phyloP scores from a whole-genome alignment of 2,329 filamentous ascomycete genomes.

The Aureobasidium sp. region DNA sequence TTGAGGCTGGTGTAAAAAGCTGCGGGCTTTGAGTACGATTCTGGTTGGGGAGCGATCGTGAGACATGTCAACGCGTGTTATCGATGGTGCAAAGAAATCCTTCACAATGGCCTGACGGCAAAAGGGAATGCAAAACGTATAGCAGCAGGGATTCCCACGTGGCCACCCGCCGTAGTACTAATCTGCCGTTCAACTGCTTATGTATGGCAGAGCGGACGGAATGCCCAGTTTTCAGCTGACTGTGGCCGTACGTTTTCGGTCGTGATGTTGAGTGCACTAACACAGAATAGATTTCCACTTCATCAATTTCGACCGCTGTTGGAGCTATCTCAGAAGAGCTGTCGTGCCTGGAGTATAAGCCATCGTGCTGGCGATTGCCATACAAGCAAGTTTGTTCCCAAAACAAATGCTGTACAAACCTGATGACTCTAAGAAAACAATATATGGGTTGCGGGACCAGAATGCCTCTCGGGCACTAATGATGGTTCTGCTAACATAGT shows the following conservation, averaged over 20 bases:
- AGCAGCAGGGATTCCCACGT: conserved; percentile 2
- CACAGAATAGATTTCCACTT: too few species aligned
- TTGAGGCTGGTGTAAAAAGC: background rate
- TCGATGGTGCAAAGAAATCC: too few species aligned
- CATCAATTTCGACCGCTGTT: too few species aligned
- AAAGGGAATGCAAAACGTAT: background rate
- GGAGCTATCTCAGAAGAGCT: too few species aligned
- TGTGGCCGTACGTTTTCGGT: background rate
- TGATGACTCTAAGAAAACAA: too few species aligned
- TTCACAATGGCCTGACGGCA: background rate
- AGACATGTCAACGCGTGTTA: background rate
- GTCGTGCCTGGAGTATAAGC: too few species aligned
- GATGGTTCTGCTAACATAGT: background rate
- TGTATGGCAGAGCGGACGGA: conserved; percentile 7
- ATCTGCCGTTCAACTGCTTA: conserved; percentile 7
- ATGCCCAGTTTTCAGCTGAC: conserved; percentile 8
- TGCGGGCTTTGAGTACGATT: background rate
- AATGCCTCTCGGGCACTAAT: background rate
- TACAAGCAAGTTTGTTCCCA: too few species aligned
- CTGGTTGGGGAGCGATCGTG: background rate
- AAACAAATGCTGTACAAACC: too few species aligned
- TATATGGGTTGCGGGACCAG: too few species aligned
- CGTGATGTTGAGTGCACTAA: too few species aligned
- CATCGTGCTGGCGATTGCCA: too few species aligned
- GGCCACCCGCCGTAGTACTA: conserved; percentile 3